Base-by-base conservation (phyloP, 257 asterid species). In the Penstemon davidsonii region DNA sequence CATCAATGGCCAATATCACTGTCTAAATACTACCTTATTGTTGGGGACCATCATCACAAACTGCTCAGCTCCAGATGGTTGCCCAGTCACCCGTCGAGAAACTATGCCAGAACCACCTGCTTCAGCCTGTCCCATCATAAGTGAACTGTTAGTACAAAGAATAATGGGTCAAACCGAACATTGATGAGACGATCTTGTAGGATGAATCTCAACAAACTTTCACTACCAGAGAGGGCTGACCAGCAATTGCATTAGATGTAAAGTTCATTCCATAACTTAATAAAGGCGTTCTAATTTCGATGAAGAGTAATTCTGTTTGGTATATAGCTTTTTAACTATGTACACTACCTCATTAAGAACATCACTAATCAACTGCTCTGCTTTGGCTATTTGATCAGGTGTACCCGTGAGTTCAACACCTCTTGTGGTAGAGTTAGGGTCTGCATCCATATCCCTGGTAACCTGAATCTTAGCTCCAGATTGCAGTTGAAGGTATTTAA, bases 401-500 rank as follows among this genome's bases (percentile, higher is more conserved):
- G 95, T 83, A 7, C 95, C 95, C 81, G 56, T 87, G 69, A 90
- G 93, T 70, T 87, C 95, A 41, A 90, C 96, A 5, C 70, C 92
- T 69, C 95, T 79, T 9, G 89, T 81, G 25, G 75, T 50, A 68
- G 95, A 82, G 73, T 85, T 79, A n/a, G 96, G 95, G 56, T 87
- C 93, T 0, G 95, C 84, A 60, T 90, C 95, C 88, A 82, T 84
- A 66, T 87, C 96, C 75, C 91, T 81, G 1, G 98, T 92, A 57
- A 90, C 96, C 83, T 93, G 97, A 81, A 93, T 90, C 78, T 89
- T 92, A 18, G 99, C 96, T 43, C 99, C 97, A 7, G 97, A 88
- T 74, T 85, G 91, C 55, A 70, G 71, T 67, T 93, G 96, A 65
- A 90, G 95, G 56, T 83, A 81, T 77, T 90, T 93, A 64, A 93